A percentile compares a stretch with the other conserved stretches of the same genome.
phyloP scores from a whole-genome alignment of 495 filamentous ascomycete species.

The Glonium stellatum region DNA sequence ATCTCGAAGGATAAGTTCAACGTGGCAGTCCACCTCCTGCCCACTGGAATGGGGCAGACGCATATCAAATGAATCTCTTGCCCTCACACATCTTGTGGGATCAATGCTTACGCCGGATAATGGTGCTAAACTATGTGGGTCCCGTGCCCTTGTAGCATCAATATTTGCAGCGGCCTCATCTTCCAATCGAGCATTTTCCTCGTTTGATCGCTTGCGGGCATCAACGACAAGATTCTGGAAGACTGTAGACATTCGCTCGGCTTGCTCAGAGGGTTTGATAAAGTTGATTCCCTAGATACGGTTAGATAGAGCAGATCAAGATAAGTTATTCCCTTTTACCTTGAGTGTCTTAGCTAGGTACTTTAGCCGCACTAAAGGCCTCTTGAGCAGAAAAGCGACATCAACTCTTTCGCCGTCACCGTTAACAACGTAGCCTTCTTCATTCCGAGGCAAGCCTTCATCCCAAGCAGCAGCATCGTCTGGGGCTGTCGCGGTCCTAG shows the following conservation, averaged over 20 bases:
- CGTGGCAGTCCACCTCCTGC: conserved; percentile 76
- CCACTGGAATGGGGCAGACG: conserved; percentile 83
- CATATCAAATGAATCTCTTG: conserved; percentile 82
- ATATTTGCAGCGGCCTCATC: conserved; percentile 84
- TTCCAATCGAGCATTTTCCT: conserved; percentile 80
- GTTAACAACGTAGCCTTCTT: conserved; percentile 69
- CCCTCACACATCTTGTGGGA: conserved; percentile 65
- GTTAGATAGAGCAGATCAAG: conserved; percentile 19
- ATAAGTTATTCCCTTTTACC: conserved; percentile 37
- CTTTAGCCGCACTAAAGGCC: conserved; percentile 82
- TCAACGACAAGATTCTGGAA: conserved; percentile 70
- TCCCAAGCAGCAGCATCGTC: conserved; percentile 51
- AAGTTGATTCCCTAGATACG: conserved; percentile 41
- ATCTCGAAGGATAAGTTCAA: conserved; percentile 84
- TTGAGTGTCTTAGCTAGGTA: conserved; percentile 79
- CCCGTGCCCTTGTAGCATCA: conserved; percentile 69
- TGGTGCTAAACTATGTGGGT: conserved; percentile 66
- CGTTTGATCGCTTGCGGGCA: conserved; percentile 68
- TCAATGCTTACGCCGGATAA: conserved; percentile 65
- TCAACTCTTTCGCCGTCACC: conserved; percentile 83
- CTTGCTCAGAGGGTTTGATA: conserved; percentile 50
- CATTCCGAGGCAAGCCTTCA: conserved; percentile 66
- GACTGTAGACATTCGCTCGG: conserved; percentile 47
- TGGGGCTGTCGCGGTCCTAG: conserved; percentile 35
- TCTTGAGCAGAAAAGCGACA: conserved; percentile 85